These are phyloP conservation scores for Epichloe scottii DNA, from an alignment of 2,329 filamentous ascomycete genomes.

Conservation along the genomic window DNA sequence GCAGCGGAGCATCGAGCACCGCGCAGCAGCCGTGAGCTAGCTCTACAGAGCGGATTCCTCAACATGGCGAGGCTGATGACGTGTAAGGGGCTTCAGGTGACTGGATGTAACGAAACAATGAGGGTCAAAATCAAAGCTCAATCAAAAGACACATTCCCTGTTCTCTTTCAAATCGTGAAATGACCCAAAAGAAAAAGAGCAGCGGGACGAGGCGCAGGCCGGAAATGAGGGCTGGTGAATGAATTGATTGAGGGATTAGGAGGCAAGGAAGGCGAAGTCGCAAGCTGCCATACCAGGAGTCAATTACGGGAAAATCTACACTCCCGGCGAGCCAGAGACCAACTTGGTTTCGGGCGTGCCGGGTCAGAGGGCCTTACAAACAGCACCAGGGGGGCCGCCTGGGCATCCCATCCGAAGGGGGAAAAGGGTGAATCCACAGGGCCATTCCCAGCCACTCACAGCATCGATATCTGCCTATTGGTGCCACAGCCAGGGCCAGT, in stretches of 20 bases:
- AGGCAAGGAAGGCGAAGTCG: slow-evolving; percentile 4
- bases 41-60: slow-evolving; percentile 54
- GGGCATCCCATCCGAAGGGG: background rate
- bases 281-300: background rate
- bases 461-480: background rate
- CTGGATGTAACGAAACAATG: slow-evolving; percentile 6
- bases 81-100: slow-evolving; percentile 5
- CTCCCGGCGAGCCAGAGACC: background rate
- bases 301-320: slow-evolving; percentile 1
- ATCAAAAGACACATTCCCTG: slow-evolving; percentile 19
- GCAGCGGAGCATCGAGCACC: slow-evolving; percentile 35
- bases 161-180: slow-evolving; percentile 18
- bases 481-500: background rate
- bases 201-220: slow-evolving; percentile 35
- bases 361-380: too few relatives aligned
- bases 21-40: slow-evolving; percentile 50
- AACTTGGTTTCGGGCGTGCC: too few relatives aligned
- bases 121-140: slow-evolving; percentile 11
- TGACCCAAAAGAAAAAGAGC: slow-evolving; percentile 27
- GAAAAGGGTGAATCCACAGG: slow-evolving; percentile 1
- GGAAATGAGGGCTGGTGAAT: slow-evolving; percentile 1
- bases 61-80: slow-evolving; percentile 44
- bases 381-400: too few relatives aligned
- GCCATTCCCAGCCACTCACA: slow-evolving; percentile 11
- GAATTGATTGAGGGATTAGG: slow-evolving; percentile 5